Percentiles rank a stretch among this genome's conserved stretches.
Evolutionary conservation across 805 yeast species (phyloP).

Genomic region (Candida manassasensis): DNA sequence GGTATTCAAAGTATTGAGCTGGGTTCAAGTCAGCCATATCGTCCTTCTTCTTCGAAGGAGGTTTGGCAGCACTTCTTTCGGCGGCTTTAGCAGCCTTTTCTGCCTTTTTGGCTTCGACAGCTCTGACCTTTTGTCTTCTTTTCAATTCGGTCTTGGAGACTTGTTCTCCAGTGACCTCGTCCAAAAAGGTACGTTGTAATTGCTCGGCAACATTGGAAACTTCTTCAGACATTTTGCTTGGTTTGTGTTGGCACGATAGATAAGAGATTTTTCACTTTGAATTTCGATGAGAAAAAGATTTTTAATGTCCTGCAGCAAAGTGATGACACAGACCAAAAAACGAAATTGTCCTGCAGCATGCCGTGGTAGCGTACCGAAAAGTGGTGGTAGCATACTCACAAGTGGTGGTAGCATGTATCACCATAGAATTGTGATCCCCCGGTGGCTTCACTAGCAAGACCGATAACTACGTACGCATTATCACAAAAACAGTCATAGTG

Average conservation of each 20-base stretch:
- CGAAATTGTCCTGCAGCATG: too few species aligned
- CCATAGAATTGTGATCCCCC: too few species aligned
- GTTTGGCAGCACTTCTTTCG: constrained; percentile 41
- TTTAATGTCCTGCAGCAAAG: neutral
- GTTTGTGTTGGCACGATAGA: neutral
- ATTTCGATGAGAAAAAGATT: constrained; percentile 2
- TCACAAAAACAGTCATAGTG: too few species aligned
- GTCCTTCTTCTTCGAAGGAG: constrained; percentile 51
- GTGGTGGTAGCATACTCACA: too few species aligned
- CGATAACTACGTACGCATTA: too few species aligned
- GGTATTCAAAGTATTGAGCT: constrained; percentile 87
- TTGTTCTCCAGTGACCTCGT: constrained; percentile 93
- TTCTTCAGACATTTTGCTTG: constrained; percentile 35
- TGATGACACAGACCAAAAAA: too few species aligned
- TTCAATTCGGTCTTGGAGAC: constrained; percentile 95
- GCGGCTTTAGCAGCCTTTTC: constrained; percentile 75
- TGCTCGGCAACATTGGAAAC: constrained; percentile 67
- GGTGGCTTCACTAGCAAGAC: too few species aligned
- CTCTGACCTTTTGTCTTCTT: constrained; percentile 89
- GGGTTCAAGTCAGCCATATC: constrained; percentile 87
- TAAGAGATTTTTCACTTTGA: neutral
- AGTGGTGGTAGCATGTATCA: too few species aligned
- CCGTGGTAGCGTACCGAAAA: too few species aligned
- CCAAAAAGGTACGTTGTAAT: constrained; percentile 74
- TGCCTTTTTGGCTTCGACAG: constrained; percentile 83